Conservation (phyloP, 2,329 filamentous ascomycete species). For the Eutypa lata region DNA sequence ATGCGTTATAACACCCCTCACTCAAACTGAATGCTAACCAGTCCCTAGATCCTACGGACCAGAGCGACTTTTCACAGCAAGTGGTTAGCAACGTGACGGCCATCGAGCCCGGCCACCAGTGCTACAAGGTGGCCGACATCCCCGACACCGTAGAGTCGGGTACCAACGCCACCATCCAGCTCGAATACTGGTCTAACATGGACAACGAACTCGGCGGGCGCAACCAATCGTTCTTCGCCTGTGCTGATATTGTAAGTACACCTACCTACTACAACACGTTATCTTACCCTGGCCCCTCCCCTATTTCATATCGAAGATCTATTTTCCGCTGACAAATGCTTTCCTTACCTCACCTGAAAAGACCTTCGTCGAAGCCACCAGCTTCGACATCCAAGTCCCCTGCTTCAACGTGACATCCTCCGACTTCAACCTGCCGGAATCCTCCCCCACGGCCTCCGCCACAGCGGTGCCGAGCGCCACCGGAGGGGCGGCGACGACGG, state of each 20-base stretch:
- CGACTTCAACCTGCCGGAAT: constrained; percentile 23
- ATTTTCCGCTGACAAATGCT: no score
- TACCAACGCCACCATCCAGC: constrained; percentile 34
- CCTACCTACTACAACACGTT: no score
- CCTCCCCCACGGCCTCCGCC: not conserved
- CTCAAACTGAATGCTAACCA: constrained; percentile 2
- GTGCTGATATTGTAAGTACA: constrained; percentile 36
- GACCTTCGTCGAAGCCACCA: constrained; percentile 29
- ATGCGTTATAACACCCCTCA: constrained; percentile 18
- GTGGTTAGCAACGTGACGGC: constrained; percentile 26
- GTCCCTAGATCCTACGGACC: constrained; percentile 23
- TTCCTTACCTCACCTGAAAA: no score
- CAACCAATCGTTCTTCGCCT: constrained; percentile 36
- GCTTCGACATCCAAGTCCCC: constrained; percentile 27
- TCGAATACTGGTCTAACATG: constrained; percentile 32
- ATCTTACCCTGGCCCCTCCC: no score
- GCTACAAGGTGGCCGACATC: constrained; percentile 29
- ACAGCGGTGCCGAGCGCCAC: no score
- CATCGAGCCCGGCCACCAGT: constrained; percentile 34
- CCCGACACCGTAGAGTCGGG: constrained; percentile 24
- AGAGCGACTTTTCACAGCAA: constrained; percentile 31
- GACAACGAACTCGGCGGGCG: constrained; percentile 27
- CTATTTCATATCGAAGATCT: no score
- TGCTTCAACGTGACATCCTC: constrained; percentile 36
- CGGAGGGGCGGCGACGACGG: constrained; percentile 3